phyloP scores from a whole-genome alignment of 495 filamentous ascomycete genomes.

The Hypoxylon crocopeplum region DNA sequence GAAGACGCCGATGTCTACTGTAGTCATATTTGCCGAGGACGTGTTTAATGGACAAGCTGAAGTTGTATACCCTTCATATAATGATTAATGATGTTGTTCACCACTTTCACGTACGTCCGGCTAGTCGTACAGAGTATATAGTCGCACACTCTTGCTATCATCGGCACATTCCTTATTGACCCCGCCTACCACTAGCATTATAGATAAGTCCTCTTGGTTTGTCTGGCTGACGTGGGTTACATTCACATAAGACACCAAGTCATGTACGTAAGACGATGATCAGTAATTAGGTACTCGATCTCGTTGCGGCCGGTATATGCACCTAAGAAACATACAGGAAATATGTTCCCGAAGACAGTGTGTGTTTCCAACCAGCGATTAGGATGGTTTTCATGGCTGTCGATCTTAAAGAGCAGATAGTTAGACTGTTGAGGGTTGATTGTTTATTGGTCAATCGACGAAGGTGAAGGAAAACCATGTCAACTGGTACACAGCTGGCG shows the following conservation, averaged over 20 bases:
- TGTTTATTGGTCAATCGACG: too few relatives aligned
- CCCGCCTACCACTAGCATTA: slow-evolving; percentile 2
- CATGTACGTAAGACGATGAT: slow-evolving; percentile 10
- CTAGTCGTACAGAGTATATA: neutral
- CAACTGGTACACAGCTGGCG: neutral
- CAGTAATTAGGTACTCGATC: neutral
- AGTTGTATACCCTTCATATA: neutral
- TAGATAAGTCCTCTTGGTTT: slow-evolving; percentile 10
- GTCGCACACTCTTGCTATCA: neutral
- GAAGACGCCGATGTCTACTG: slow-evolving; percentile 42
- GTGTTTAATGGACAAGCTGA: neutral
- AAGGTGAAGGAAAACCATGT: too few relatives aligned
- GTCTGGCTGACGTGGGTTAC: slow-evolving; percentile 8
- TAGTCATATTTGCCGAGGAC: slow-evolving; percentile 7
- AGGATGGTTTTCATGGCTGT: too few relatives aligned
- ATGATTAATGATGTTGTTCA: too few relatives aligned
- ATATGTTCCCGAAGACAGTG: too few relatives aligned
- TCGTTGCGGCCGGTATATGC: too few relatives aligned
- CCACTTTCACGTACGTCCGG: too few relatives aligned
- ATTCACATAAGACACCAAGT: slow-evolving; percentile 2
- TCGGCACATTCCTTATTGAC: slow-evolving; percentile 1
- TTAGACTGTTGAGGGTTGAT: too few relatives aligned
- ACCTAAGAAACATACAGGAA: too few relatives aligned
- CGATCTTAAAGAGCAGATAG: too few relatives aligned
- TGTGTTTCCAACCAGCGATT: too few relatives aligned